Percentiles rank a stretch among this genome's conserved stretches.
Evolutionary conservation across 805 yeast genomes (phyloP).

Genomic region (Debaryomyces tyrocola): DNA sequence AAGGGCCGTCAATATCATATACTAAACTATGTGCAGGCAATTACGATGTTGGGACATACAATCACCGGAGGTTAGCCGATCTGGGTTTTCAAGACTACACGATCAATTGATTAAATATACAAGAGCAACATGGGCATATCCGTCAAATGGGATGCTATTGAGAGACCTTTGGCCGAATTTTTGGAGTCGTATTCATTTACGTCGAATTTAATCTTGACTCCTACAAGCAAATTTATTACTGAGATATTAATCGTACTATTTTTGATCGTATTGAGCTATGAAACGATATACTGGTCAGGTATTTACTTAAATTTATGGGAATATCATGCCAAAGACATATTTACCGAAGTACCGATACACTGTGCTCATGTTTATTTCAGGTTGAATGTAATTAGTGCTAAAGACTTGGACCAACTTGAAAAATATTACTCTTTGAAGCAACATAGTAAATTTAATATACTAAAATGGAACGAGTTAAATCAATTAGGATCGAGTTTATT

Average conservation of each 20-base stretch:
- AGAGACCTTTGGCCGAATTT: no score
- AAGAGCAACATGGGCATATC: no score
- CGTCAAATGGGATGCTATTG: no score
- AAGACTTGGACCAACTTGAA: conserved; percentile 16
- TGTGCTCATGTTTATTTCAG: conserved; percentile 71
- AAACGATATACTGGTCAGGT: conserved; percentile 44
- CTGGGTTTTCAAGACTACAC: no score
- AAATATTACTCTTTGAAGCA: conserved; percentile 29
- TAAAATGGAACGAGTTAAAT: conserved; percentile 20
- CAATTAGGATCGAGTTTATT: conserved; percentile 17
- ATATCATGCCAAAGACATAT: conserved; percentile 57
- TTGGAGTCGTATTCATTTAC: conserved; percentile 19
- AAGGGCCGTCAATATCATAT: no score
- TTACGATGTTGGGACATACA: no score
- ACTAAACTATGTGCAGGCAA: no score
- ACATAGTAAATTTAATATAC: conserved; percentile 24
- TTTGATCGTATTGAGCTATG: conserved; percentile 33
- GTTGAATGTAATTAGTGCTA: conserved; percentile 38
- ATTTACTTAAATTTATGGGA: conserved; percentile 45
- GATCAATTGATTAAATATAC: no score
- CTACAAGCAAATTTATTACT: conserved; percentile 28
- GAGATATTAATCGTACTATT: conserved; percentile 24
- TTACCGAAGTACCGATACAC: conserved; percentile 72
- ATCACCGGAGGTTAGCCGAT: no score
- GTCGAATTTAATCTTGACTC: conserved; percentile 22